Evolutionary conservation across 257 asterid genomes (phyloP), one percentile per base, ranked within the genome.

Genomic region (Primulina tabacum): DNA sequence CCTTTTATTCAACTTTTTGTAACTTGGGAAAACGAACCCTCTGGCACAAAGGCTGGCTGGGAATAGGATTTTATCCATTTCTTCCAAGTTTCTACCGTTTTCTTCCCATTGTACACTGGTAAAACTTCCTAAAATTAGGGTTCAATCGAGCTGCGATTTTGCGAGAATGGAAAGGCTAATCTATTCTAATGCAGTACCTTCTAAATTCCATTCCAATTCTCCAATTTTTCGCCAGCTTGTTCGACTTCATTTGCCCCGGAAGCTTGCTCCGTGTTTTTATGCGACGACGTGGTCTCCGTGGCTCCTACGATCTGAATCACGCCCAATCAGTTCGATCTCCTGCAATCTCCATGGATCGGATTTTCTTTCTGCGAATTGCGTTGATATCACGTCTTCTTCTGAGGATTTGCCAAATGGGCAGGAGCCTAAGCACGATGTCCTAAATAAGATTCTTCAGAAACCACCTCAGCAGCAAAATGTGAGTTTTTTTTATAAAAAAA

Each of bases 261-360:
- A 50, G 16, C 57, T 50, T 16, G 57, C 21, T 14, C 57, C 57
- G 20, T 50, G 57, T 50, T 50, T 17, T 50, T 17, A 8, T 50
- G 57, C 20, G 21, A 17, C 21, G 8, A 16, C 57, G 20, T 50
- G 57, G 21, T 50, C 20, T 6, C 21, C 57, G 8, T 16, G 57
- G 57, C 21, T 17, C 20, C 34, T 17, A 2, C 10, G 26, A 16
- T 34, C 53, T 29, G 38, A 32, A 9, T 37, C 68, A 43, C 50
- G 68, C 8, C 30, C 53, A 8, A 0, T 35, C 9, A 34, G 26
- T 64, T 43, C 68, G 32, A 50, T 64, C 50, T 64, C 34, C 55
- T 64, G 68, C 68, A n/a, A 8, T 34, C 53, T 62, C 67, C 57
- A 17, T 50, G 57, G 21, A 50, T 50, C 21, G 57, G 57, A 20